These are phyloP conservation scores for Kodamaea kaohsiungensis DNA, from an alignment of 805 yeast species.

Conservation along the genomic window DNA sequence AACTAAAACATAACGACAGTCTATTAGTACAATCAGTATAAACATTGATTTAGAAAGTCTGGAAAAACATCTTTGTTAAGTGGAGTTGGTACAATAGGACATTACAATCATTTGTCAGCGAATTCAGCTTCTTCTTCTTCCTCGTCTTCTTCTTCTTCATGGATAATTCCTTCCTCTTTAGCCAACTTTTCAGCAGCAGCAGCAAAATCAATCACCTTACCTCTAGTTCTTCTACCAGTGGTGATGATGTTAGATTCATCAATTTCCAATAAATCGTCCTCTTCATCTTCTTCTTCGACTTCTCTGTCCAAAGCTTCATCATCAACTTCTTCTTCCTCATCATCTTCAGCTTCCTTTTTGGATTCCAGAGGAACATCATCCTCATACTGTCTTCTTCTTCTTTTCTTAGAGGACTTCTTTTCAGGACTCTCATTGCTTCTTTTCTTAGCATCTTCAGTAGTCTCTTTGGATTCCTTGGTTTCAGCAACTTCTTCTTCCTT, in stretches of 20 bases:
- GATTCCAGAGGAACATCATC: slow-evolving; percentile 56
- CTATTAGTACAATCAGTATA: not conserved
- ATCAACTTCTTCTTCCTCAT: slow-evolving; percentile 47
- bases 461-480: slow-evolving; percentile 8
- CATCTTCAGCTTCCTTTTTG: slow-evolving; percentile 45
- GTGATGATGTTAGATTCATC: slow-evolving; percentile 81
- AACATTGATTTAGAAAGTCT: too few species aligned
- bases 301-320: slow-evolving; percentile 51
- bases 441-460: slow-evolving; percentile 15
- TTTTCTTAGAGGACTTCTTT: slow-evolving; percentile 44
- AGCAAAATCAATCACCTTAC: slow-evolving; percentile 80
- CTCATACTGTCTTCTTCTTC: slow-evolving; percentile 57
- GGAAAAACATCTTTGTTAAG: too few species aligned
- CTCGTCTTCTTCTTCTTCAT: slow-evolving; percentile 46
- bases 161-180: slow-evolving; percentile 43
- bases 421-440: slow-evolving; percentile 15
- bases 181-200: slow-evolving; percentile 76
- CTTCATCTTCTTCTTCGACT: slow-evolving; percentile 66
- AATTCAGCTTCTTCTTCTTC: slow-evolving; percentile 27
- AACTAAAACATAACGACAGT: too few species aligned
- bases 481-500: slow-evolving; percentile 17
- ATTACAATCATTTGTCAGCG: not conserved
- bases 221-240: slow-evolving; percentile 88
- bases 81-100: too few species aligned
- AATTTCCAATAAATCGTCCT: slow-evolving; percentile 77